Evolutionary conservation across 306 rosid species (phyloP).

Genomic region (Pterocarpus santalinus): DNA sequence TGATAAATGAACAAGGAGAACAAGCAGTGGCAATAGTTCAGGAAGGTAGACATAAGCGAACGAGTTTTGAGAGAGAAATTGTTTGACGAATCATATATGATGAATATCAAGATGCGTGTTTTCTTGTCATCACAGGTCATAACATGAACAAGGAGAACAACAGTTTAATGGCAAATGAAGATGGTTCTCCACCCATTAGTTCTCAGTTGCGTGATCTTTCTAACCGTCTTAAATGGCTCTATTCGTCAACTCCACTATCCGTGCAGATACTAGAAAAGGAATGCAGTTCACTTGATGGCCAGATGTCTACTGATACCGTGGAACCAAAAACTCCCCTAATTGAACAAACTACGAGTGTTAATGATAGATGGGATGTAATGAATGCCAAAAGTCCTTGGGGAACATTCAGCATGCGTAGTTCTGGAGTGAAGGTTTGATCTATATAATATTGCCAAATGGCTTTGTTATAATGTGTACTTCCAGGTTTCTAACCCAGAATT

Average conservation of each 20-base stretch:
- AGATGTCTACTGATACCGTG: conserved; percentile 45
- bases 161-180: conserved; percentile 37
- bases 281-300: conserved; percentile 43
- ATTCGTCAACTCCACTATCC: conserved; percentile 57
- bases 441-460: neutral
- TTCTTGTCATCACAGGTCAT: conserved; percentile 52
- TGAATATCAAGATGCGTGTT: neutral
- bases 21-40: conserved; percentile 25
- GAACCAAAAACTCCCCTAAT: conserved; percentile 75
- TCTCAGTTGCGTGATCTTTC: conserved; percentile 70
- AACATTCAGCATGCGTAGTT: conserved; percentile 53
- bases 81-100: conserved; percentile 21
- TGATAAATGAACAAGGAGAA: conserved; percentile 30
- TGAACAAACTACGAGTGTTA: conserved; percentile 43
- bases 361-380: conserved; percentile 50
- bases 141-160: conserved; percentile 58
- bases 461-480: conserved; percentile 2
- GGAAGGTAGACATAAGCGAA: conserved; percentile 58
- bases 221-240: conserved; percentile 56
- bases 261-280: conserved; percentile 45
- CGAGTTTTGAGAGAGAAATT: conserved; percentile 18
- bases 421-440: conserved; percentile 78
- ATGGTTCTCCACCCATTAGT: conserved; percentile 79
- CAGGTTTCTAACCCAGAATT: conserved; percentile 20
- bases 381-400: conserved; percentile 78